Base-by-base conservation (phyloP, 2,329 filamentous ascomycete species). In the Pseudogymnoascus sp. region DNA sequence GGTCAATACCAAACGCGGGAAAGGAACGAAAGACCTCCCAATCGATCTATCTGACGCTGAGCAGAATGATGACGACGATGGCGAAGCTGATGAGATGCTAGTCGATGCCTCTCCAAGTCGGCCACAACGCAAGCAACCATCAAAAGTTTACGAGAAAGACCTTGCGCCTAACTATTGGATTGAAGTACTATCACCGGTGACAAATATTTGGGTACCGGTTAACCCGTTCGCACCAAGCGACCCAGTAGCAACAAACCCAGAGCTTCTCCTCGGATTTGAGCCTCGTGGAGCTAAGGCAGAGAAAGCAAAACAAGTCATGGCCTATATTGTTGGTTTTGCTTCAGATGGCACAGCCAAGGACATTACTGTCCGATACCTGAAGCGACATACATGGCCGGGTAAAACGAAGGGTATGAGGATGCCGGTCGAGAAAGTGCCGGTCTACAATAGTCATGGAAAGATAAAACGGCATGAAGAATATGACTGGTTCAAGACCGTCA, bases 111-210 rank as follows among this genome's bases (percentile, higher is more conserved):
- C 71, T 12, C 70, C 71, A 37, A 65, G 56, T 6, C 50, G 50
- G n/a, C 69, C 60, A 53, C 61, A 59, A 40, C 53, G 62, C 14
- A 35, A 31, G 16, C 53, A 60, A 16, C 63, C 68, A n/a, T 70
- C 69, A 11, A 81, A 79, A 64, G 79, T 81, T 62, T 90, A 88
- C 69, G 91, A 96, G 69, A 80, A 82, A 19, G 92, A 96, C 68
- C 80, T 97, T 28, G 84, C 87, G 2, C 93, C 95, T 1, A 89
- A 90, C 60, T 98, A 98, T 74, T 99, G 95, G 95, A 89, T 89
- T 0, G 95, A 99, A 74, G 89, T 90, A 2, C 79, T 95, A 1
- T 97, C 93, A 0, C 89, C 91, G 1, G 81, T 91, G 3, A 93
- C 90, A 0, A 85, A 90, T 62, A 90, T 85, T 59, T 92, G 89